Percentiles rank a stretch among this genome's conserved stretches.
phyloP scores from a whole-genome alignment of 345 rosid genomes.

The Eucalyptus lansdowneana region DNA sequence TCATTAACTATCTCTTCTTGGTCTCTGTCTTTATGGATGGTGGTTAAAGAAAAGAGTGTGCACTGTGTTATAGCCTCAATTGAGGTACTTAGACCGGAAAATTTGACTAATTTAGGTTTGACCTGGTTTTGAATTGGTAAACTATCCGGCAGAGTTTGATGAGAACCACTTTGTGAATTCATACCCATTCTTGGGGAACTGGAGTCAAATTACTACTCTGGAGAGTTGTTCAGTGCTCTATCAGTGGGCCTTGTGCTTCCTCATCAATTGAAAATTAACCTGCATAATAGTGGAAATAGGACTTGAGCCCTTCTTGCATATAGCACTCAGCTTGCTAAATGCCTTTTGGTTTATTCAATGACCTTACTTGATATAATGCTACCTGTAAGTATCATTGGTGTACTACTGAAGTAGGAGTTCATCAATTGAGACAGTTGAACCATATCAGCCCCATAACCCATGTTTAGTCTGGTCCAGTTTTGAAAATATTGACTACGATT shows the following conservation, averaged over 20 bases:
- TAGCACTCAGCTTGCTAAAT: background rate
- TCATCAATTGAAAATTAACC: background rate
- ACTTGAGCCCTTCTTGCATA: background rate
- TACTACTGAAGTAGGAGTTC: background rate
- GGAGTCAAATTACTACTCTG: background rate
- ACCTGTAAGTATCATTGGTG: background rate
- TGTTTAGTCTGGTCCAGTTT: background rate
- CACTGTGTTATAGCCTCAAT: background rate
- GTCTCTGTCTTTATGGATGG: background rate
- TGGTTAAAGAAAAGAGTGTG: background rate
- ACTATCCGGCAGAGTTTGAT: background rate
- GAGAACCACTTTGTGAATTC: background rate
- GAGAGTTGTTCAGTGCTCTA: background rate
- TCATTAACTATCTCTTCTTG: background rate
- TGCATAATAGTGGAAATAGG: background rate
- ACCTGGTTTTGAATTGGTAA: background rate
- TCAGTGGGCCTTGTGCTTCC: background rate
- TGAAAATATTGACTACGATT: background rate
- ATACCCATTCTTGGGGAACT: background rate
- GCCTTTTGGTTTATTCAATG: background rate
- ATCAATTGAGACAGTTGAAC: background rate
- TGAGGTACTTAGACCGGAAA: background rate
- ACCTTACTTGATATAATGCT: background rate
- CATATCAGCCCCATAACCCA: background rate
- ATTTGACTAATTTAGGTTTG: background rate